Evolutionary conservation across 1,139 yeast genomes (phyloP).

Genomic region (Hanseniaspora gamundiae): DNA sequence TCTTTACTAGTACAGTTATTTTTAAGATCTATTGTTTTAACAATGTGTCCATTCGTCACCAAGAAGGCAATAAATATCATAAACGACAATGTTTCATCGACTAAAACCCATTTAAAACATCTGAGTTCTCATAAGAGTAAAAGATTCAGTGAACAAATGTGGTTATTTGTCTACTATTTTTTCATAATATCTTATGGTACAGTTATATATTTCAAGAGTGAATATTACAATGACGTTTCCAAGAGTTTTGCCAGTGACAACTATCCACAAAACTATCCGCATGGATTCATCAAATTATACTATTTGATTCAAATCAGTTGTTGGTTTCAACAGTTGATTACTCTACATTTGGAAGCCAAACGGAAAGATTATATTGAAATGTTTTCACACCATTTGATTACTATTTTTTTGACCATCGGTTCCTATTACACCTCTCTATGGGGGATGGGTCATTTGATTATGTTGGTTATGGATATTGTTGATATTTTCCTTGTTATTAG

Average conservation of each 20-base stretch:
- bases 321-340: slow-evolving; percentile 75
- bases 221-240: neutral
- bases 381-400: slow-evolving; percentile 81
- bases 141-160: slow-evolving; percentile 80
- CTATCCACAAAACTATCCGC: slow-evolving; percentile 1
- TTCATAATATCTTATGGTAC: slow-evolving; percentile 8
- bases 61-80: no score
- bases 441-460: slow-evolving; percentile 67
- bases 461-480: slow-evolving; percentile 72
- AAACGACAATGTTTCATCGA: neutral
- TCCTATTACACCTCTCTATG: slow-evolving; percentile 65
- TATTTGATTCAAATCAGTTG: slow-evolving; percentile 61
- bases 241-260: neutral
- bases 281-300: slow-evolving; percentile 41
- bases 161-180: slow-evolving; percentile 58
- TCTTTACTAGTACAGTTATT: slow-evolving; percentile 49
- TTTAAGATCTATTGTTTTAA: slow-evolving; percentile 34
- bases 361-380: slow-evolving; percentile 79
- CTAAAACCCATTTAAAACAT: neutral
- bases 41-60: neutral
- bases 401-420: slow-evolving; percentile 54
- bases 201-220: neutral
- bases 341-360: slow-evolving; percentile 60
- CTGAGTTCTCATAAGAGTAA: slow-evolving; percentile 19
- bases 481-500: slow-evolving; percentile 65